Conservation (phyloP, 805 yeast species). For the Blastobotrys attinorum region DNA sequence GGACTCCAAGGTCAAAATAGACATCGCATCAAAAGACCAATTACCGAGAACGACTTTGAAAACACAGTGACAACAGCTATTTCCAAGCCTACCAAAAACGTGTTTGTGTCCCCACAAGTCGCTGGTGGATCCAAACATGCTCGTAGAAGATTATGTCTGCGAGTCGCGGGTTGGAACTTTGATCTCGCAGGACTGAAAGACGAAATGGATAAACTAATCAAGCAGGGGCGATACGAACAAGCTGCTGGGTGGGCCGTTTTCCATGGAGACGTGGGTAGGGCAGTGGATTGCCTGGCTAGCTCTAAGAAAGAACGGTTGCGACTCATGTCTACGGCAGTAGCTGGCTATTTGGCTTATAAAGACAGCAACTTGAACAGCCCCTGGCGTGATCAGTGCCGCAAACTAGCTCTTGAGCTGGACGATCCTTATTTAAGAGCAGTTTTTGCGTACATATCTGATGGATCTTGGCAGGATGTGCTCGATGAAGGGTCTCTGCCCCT, state of each 20-base stretch:
- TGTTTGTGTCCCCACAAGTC: slow-evolving; percentile 21
- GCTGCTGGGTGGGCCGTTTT: slow-evolving; percentile 99
- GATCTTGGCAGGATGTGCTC: slow-evolving; percentile 93
- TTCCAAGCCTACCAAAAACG: slow-evolving; percentile 32
- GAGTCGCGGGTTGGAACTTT: slow-evolving; percentile 87
- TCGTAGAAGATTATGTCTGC: slow-evolving; percentile 70
- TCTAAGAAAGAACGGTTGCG: slow-evolving; percentile 63
- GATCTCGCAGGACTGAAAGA: slow-evolving; percentile 68
- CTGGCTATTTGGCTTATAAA: slow-evolving; percentile 73
- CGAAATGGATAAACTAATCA: slow-evolving; percentile 49
- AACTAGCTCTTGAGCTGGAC: slow-evolving; percentile 77
- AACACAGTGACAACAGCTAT: slow-evolving; percentile 48
- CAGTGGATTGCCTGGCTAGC: slow-evolving; percentile 70
- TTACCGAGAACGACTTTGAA: slow-evolving; percentile 37
- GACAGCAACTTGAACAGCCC: slow-evolving; percentile 52
- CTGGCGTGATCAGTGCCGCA: slow-evolving; percentile 91
- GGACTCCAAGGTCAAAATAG: slow-evolving; percentile 17
- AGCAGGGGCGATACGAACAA: slow-evolving; percentile 59
- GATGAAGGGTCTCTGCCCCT: slow-evolving; percentile 85
- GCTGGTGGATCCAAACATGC: slow-evolving; percentile 42
- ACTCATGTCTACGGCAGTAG: slow-evolving; percentile 87
- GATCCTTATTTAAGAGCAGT: slow-evolving; percentile 87
- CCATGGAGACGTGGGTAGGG: slow-evolving; percentile 77
- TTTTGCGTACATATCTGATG: slow-evolving; percentile 88
- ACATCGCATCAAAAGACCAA: slow-evolving; percentile 10